Base-by-base conservation (phyloP, 2,329 filamentous ascomycete genomes). In the Capronia americana region DNA sequence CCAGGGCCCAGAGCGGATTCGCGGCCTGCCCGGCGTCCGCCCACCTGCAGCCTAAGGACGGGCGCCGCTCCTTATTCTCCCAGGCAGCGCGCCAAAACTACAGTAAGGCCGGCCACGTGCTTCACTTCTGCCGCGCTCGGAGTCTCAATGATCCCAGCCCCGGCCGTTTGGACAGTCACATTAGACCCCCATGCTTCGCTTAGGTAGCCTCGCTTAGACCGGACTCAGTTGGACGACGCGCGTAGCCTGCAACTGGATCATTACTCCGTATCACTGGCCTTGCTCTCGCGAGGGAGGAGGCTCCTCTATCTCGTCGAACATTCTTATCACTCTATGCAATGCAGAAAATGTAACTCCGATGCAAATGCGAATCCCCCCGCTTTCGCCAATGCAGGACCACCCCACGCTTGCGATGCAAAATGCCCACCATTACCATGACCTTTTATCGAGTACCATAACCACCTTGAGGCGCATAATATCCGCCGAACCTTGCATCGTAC, bases 381-480 rank as follows among this genome's bases (percentile, higher is more conserved):
- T n/a, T 20, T 24, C 26, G 23, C 17, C 23, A 7, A 62, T 56
- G 50, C 59, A 38, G 55, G 11, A 38, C 28, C 57, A 24, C 28
- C 14, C 59, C 55, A 57, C 60, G 62, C 62, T 60, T 59, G 62
- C 62, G 26, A 60, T 64, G 62, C 56, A 51, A 50, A 32, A 64
- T 28, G 51, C 34, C 14, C 44, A 32, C 20, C 32, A 41, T n/a
- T 3, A 4, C 17, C 10, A 38, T 38, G 5, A 41, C 38, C 26
- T 2, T 63, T 38, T 58, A 63, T 24, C 54, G 32, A 28, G 32
- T 46, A 17, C 48, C 48, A 32, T 58, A 44, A 14, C 46, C 59
- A 4, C 59, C 23, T 4, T 24, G 26, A 14, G 46, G 48, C 34
- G 32, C 48, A 34, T 59, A 63, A 32, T 64, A 55, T 6, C 62